Base-by-base conservation (phyloP, 441 rosid species). In the Gossypium armourianum region DNA sequence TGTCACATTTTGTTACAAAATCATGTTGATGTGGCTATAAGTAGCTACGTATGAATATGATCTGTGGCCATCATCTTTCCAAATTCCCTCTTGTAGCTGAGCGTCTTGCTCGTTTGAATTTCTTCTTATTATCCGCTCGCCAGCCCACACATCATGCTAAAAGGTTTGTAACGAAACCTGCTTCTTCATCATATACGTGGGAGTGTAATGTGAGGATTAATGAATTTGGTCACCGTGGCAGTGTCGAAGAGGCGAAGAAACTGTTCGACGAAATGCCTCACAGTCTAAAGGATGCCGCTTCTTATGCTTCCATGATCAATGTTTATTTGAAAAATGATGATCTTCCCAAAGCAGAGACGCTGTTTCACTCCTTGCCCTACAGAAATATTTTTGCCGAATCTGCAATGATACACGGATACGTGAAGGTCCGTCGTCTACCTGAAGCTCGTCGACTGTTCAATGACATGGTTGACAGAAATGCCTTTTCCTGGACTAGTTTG, bases 231-330 rank as follows among this genome's bases (percentile, higher is more conserved):
- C 4, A 69, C 36, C 10, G 21, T 17, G 82, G 87, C 58, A 19
- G 66, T 43, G 79, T 81, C 64, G 13, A 74, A 9, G 76, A 72
- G 58, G 83, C 82, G 6, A 47, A 77, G 75, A 68, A 73, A 29
- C 3, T 81, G 76, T 81, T 83, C 43, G 75, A 83, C 60, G 76
- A 74, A 77, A 77, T 81, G 81, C 80, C 77, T 58, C 4, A 12
- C 16, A 2, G 4, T 62, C 76, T 43, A 0, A 54, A 70, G 26
- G 85, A 79, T n/a, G 4, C 54, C 5, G 71, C 78, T 74, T 62
- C 83, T 15, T 83, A 74, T 67, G 72, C 79, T 70, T 75, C 83
- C 52, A 79, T 81, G 82, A 77, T 83, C 56, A 71, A 47, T 64
- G 77, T 72, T 72, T 77, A 79, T 53, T 49, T 79, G 61, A 75